Evolutionary conservation across 169 alveolate species (phyloP).

Genomic region (Plasmodium vinckei): DNA sequence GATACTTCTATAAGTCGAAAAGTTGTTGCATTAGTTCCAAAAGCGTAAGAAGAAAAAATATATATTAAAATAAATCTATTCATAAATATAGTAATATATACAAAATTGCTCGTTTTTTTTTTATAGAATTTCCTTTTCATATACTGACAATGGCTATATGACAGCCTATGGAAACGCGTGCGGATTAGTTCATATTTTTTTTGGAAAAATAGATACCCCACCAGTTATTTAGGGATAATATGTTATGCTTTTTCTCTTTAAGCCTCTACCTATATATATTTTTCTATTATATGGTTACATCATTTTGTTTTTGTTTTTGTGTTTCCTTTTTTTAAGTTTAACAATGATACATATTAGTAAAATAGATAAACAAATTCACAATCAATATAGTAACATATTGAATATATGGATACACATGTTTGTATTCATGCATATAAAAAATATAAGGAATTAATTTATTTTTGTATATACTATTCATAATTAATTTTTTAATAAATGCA

Average conservation of each 20-base stretch:
- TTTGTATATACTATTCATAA: too few relatives aligned
- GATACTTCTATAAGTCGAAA: slow-evolving; percentile 9
- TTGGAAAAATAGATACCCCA: slow-evolving; percentile 5
- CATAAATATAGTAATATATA: not conserved
- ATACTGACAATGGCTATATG: slow-evolving; percentile 23
- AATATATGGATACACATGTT: too few relatives aligned
- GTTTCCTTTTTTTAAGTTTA: too few relatives aligned
- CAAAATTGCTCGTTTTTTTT: not conserved
- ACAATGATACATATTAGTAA: too few relatives aligned
- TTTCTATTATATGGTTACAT: not conserved
- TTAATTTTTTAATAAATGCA: too few relatives aligned
- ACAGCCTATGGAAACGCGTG: slow-evolving; percentile 52
- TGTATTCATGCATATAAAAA: too few relatives aligned
- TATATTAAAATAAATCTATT: not conserved
- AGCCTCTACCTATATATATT: not conserved
- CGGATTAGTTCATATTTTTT: slow-evolving; percentile 42
- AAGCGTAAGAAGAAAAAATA: slow-evolving; percentile 16
- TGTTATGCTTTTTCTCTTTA: not conserved
- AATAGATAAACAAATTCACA: too few relatives aligned
- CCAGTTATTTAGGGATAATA: not conserved
- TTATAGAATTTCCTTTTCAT: slow-evolving; percentile 58
- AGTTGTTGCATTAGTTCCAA: slow-evolving; percentile 33
- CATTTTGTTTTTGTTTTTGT: not conserved
- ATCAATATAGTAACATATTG: too few relatives aligned
- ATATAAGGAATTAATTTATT: too few relatives aligned